Conservation (phyloP, 805 yeast genomes). For the Spathaspora gorwiae region DNA sequence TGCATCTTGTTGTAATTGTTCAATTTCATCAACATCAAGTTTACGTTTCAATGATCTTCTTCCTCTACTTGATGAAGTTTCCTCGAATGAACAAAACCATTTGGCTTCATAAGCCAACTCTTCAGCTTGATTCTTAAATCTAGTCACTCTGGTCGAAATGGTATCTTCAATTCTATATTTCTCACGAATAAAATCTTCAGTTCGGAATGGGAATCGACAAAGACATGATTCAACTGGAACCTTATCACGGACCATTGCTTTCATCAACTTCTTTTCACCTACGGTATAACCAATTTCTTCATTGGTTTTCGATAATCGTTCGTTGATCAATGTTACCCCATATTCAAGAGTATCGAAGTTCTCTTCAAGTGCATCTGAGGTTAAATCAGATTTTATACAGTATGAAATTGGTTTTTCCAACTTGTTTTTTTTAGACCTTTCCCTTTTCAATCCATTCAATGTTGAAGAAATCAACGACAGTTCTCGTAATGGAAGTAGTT, state of each 20-base stretch:
- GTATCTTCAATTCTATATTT: constrained; percentile 20
- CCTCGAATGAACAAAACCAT: constrained; percentile 27
- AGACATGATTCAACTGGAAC: constrained; percentile 10
- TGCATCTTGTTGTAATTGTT: constrained; percentile 9
- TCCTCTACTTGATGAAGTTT: constrained; percentile 4
- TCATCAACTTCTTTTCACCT: constrained; percentile 21
- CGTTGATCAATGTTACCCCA: background rate
- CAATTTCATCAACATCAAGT: constrained; percentile 14
- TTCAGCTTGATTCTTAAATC: constrained; percentile 25
- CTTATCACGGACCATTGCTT: constrained; percentile 11
- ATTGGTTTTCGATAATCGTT: background rate
- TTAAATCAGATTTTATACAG: background rate
- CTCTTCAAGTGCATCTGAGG: background rate
- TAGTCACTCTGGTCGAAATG: constrained; percentile 22
- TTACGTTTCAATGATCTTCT: constrained; percentile 9
- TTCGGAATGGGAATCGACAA: constrained; percentile 22
- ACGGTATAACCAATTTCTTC: constrained; percentile 12
- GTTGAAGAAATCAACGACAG: background rate
- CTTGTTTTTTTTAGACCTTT: background rate
- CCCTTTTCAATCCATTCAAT: background rate
- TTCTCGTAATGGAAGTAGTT: no score
- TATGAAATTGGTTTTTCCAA: background rate
- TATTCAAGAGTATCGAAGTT: background rate
- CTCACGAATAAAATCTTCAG: constrained; percentile 14
- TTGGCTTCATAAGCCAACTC: constrained; percentile 35